Conservation (phyloP, 257 asterid species). For the Fraxinus americana region DNA sequence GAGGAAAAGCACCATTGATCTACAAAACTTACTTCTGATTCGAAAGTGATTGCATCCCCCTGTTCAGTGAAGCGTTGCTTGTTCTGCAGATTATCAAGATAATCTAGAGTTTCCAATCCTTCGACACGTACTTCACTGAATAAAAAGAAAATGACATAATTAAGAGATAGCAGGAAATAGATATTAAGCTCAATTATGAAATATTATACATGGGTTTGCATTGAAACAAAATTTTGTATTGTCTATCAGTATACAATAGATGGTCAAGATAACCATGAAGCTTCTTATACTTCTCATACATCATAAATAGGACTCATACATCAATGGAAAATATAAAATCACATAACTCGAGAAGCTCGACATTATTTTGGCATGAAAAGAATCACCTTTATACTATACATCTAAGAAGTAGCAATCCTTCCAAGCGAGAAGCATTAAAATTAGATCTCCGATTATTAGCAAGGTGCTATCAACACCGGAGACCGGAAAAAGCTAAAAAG, state of each 20-base stretch:
- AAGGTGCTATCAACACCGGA: background rate
- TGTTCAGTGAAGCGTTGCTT: slow-evolving; percentile 80
- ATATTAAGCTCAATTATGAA: background rate
- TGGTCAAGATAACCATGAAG: background rate
- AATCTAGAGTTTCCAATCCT: slow-evolving; percentile 93
- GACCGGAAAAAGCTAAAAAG: background rate
- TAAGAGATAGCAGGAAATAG: slow-evolving; percentile 11
- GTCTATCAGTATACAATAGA: slow-evolving; percentile 2
- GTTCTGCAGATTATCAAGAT: slow-evolving; percentile 80
- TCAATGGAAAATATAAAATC: background rate
- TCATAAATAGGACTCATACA: background rate
- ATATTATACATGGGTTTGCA: slow-evolving; percentile 8
- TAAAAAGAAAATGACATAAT: slow-evolving; percentile 19
- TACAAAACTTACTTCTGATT: slow-evolving; percentile 67
- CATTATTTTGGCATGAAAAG: slow-evolving; percentile 13
- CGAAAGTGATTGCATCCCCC: slow-evolving; percentile 88
- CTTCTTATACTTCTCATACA: background rate
- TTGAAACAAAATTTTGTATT: background rate
- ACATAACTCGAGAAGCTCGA: slow-evolving; percentile 1
- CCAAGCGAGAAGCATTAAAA: background rate
- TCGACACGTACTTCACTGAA: slow-evolving; percentile 94
- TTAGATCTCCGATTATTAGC: slow-evolving; percentile 9
- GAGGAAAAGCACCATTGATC: slow-evolving; percentile 19
- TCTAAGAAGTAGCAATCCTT: background rate
- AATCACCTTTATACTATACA: background rate